A percentile compares a stretch with the other conserved stretches of the same genome.
Evolutionary conservation across 1,139 yeast species (phyloP).

Genomic region (Blastobotrys proliferans): DNA sequence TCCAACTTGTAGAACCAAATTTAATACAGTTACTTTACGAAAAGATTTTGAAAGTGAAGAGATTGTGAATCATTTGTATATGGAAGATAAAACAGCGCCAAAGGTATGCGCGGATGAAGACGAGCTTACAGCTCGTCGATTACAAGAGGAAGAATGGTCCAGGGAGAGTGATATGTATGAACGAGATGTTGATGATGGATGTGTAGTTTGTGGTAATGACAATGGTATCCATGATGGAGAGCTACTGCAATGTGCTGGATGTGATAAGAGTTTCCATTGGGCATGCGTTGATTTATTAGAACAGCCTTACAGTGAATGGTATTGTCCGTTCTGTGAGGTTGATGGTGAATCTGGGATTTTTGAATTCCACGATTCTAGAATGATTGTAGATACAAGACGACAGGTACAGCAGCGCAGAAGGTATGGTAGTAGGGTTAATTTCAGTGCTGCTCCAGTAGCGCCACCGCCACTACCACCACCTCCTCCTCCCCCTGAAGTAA

Average conservation of each 20-base stretch:
- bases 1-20: constrained; percentile 48
- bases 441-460: background rate
- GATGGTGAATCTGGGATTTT: constrained; percentile 19
- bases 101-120: constrained; percentile 16
- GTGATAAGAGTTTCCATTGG: constrained; percentile 33
- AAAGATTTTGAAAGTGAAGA: constrained; percentile 17
- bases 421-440: background rate
- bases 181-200: constrained; percentile 19
- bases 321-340: constrained; percentile 32
- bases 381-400: too few species aligned
- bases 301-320: constrained; percentile 31
- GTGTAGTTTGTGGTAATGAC: constrained; percentile 30
- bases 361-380: constrained; percentile 6
- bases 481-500: background rate
- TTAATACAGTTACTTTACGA: constrained; percentile 26
- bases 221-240: constrained; percentile 30
- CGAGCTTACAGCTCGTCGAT: constrained; percentile 8
- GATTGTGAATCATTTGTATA: constrained; percentile 17
- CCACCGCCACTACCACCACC: background rate
- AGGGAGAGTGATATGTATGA: constrained; percentile 13
- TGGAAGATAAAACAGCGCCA: constrained; percentile 19
- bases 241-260: constrained; percentile 31
- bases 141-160: constrained; percentile 16
- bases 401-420: too few species aligned
- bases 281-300: constrained; percentile 30